phyloP scores from a whole-genome alignment of 805 yeast species.

The Candida yuanshanica region DNA sequence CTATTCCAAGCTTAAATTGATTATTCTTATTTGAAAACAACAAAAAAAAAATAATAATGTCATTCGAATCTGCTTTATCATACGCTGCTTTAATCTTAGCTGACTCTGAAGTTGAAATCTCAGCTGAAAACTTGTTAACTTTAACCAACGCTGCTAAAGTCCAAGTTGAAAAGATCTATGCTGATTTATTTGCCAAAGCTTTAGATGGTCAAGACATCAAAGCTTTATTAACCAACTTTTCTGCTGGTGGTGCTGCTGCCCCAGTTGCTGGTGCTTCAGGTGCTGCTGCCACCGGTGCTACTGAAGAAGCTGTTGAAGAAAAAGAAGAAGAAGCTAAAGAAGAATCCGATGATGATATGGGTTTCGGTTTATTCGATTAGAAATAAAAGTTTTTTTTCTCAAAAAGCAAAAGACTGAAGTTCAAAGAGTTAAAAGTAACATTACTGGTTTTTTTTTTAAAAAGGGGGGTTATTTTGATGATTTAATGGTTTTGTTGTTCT shows the following conservation, averaged over 20 bases:
- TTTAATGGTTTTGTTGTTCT: neutral
- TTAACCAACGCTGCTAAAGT: slow-evolving; percentile 81
- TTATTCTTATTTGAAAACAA: slow-evolving; percentile 21
- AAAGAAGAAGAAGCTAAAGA: slow-evolving; percentile 48
- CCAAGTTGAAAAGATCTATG: slow-evolving; percentile 77
- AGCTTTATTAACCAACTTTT: slow-evolving; percentile 64
- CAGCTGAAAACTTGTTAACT: slow-evolving; percentile 75
- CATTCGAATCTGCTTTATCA: slow-evolving; percentile 74
- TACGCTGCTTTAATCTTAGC: slow-evolving; percentile 94
- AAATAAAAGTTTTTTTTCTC: too few species aligned
- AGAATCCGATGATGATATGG: slow-evolving; percentile 75
- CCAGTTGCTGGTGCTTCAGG: slow-evolving; percentile 65
- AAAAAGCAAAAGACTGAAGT: too few species aligned
- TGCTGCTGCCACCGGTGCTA: slow-evolving; percentile 56
- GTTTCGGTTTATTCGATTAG: slow-evolving; percentile 90
- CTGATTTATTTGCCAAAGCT: slow-evolving; percentile 85
- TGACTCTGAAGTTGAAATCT: slow-evolving; percentile 84
- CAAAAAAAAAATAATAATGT: slow-evolving; percentile 38
- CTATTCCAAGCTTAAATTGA: slow-evolving; percentile 26
- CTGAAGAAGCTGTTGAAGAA: slow-evolving; percentile 55
- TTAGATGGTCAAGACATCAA: slow-evolving; percentile 77
- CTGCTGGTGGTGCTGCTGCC: slow-evolving; percentile 71
- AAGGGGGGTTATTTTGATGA: neutral
- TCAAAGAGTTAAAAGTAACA: slow-evolving; percentile 1
- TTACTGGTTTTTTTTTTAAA: neutral